Percentiles rank a stretch among this genome's conserved stretches.
These are phyloP conservation scores for Chytriomyces sp. DNA, from an alignment of 192 early-diverging fungal species.

Conservation along the genomic window DNA sequence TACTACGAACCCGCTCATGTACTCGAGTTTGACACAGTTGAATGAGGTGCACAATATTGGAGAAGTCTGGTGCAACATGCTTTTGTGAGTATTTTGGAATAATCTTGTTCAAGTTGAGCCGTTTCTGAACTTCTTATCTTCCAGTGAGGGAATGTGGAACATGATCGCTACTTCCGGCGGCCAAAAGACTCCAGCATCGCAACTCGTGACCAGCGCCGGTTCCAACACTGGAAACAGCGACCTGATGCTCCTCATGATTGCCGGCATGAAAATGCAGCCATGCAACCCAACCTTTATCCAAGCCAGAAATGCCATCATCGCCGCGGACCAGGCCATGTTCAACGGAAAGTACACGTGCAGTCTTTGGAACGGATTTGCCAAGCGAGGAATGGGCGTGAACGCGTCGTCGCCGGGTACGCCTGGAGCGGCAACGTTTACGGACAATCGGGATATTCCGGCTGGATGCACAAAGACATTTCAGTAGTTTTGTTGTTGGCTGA, in stretches of 20 bases:
- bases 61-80: constrained; percentile 54
- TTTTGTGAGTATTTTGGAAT: no score
- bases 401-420: not conserved
- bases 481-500: not conserved
- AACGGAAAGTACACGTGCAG: constrained; percentile 52
- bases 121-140: constrained; percentile 41
- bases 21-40: constrained; percentile 12
- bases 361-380: constrained; percentile 62
- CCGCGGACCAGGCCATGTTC: constrained; percentile 43
- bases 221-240: constrained; percentile 25
- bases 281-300: constrained; percentile 62
- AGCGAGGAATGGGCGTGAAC: constrained; percentile 57
- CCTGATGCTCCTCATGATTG: constrained; percentile 14
- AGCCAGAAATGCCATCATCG: constrained; percentile 59
- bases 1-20: constrained; percentile 35
- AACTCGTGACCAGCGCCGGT: constrained; percentile 3
- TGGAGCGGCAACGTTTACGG: not conserved
- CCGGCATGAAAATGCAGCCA: constrained; percentile 44
- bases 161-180: constrained; percentile 47
- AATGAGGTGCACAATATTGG: constrained; percentile 63
- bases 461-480: not conserved
- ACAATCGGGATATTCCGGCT: not conserved
- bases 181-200: not conserved
- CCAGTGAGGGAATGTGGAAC: constrained; percentile 56
- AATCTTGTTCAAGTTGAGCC: no score